Conservation (phyloP, 805 yeast genomes). For the Kodamaea hsintzibuensis region DNA sequence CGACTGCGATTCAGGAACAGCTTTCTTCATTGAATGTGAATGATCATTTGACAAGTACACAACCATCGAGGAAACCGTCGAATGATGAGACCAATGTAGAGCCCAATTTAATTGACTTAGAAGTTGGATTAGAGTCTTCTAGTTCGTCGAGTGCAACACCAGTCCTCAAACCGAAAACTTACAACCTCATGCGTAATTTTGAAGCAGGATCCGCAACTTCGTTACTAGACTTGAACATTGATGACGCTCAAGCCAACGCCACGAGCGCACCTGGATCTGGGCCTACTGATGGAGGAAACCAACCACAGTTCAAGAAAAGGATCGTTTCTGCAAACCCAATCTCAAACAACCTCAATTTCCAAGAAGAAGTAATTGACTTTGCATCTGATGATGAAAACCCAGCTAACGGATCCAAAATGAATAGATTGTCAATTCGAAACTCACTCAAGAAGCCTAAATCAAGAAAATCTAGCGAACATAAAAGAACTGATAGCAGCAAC, state of each 20-base stretch:
- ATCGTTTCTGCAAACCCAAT: slow-evolving; percentile 22
- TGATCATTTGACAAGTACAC: not conserved
- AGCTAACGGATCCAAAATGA: slow-evolving; percentile 37
- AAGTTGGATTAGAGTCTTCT: slow-evolving; percentile 32
- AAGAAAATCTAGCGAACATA: slow-evolving; percentile 21
- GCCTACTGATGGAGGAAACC: slow-evolving; percentile 12
- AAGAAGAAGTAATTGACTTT: slow-evolving; percentile 47
- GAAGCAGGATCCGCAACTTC: slow-evolving; percentile 19
- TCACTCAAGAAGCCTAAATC: slow-evolving; percentile 34
- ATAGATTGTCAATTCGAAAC: slow-evolving; percentile 39
- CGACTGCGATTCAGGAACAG: slow-evolving; percentile 3
- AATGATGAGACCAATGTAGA: slow-evolving; percentile 12
- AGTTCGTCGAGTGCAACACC: slow-evolving; percentile 21
- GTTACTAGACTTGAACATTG: slow-evolving; percentile 28
- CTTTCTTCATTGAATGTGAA: slow-evolving; percentile 8
- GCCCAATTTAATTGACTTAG: slow-evolving; percentile 37
- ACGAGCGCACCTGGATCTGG: not conserved
- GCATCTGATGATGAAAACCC: slow-evolving; percentile 48
- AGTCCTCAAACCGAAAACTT: slow-evolving; percentile 15
- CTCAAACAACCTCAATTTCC: slow-evolving; percentile 33
- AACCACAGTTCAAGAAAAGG: slow-evolving; percentile 35
- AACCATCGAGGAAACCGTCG: slow-evolving; percentile 1
- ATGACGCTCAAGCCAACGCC: slow-evolving; percentile 12
- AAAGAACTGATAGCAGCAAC: slow-evolving; percentile 19
- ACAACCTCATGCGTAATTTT: slow-evolving; percentile 5